Conservation (phyloP, 2,329 filamentous ascomycete species). For the Pseudohalonectria lignicola region DNA sequence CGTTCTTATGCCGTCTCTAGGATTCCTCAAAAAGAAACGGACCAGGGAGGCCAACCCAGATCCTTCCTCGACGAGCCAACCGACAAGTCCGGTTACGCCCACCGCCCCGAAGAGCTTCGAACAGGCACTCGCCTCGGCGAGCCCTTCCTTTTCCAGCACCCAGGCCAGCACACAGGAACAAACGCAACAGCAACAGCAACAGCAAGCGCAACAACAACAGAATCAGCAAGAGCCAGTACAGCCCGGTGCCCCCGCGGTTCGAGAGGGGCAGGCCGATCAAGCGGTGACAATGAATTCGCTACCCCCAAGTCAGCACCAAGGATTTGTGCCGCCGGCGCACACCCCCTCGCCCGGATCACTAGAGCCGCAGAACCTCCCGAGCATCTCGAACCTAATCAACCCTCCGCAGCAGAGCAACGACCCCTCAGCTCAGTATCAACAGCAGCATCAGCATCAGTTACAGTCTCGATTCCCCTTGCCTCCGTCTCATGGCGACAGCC, state of each 20-base stretch:
- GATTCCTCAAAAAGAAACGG: slow-evolving; percentile 97
- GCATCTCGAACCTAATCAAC: slow-evolving; percentile 78
- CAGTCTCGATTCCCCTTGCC: slow-evolving; percentile 9
- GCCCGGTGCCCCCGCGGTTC: slow-evolving; percentile 10
- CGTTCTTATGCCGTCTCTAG: slow-evolving; percentile 74
- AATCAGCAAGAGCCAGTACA: slow-evolving; percentile 11
- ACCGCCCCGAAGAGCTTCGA: slow-evolving; percentile 42
- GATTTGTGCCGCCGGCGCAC: slow-evolving; percentile 16
- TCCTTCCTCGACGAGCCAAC: slow-evolving; percentile 54
- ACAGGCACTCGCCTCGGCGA: slow-evolving; percentile 19
- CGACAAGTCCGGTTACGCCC: slow-evolving; percentile 52
- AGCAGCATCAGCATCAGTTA: slow-evolving; percentile 13
- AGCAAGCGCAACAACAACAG: slow-evolving; percentile 15
- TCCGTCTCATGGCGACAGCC: slow-evolving; percentile 12
- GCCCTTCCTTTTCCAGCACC: slow-evolving; percentile 5
- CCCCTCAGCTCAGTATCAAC: slow-evolving; percentile 20
- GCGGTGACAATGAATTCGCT: slow-evolving; percentile 19
- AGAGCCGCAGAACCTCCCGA: slow-evolving; percentile 61
- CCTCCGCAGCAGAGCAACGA: slow-evolving; percentile 38
- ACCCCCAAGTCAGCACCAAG: slow-evolving; percentile 13
- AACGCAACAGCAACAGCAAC: slow-evolving; percentile 13
- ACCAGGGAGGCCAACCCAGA: slow-evolving; percentile 80
- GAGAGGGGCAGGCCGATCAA: slow-evolving; percentile 19
- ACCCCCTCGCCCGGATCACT: slow-evolving; percentile 26
- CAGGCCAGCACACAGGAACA: slow-evolving; percentile 7